phyloP scores from a whole-genome alignment of 2,329 filamentous ascomycete species.

The Penicillium nordicum region DNA sequence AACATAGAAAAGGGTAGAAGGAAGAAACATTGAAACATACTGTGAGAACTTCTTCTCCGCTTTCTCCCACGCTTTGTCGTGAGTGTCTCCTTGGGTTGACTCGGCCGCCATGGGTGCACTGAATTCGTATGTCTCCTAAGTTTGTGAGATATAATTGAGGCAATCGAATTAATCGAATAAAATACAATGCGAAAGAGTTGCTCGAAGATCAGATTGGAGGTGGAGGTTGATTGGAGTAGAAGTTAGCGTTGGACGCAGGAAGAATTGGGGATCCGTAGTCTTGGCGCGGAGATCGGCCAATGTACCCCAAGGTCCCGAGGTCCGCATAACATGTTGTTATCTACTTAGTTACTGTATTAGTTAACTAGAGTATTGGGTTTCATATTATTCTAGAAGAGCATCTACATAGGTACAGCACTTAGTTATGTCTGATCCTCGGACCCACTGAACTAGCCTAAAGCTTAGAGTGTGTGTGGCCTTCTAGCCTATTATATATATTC shows the following conservation, averaged over 20 bases:
- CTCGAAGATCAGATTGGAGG: conserved; percentile 12
- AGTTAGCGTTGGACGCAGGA: conserved; percentile 14
- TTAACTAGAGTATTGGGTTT: background rate
- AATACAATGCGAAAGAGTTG: background rate
- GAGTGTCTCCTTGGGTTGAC: conserved; percentile 14
- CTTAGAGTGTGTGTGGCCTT: background rate
- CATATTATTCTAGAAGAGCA: background rate
- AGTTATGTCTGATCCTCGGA: background rate
- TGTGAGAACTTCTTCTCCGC: conserved; percentile 61
- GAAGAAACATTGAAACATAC: conserved; percentile 42
- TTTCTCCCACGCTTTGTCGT: conserved; percentile 55
- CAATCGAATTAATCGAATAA: background rate
- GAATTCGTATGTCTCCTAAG: background rate
- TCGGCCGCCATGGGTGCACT: conserved; percentile 20
- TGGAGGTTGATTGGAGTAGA: conserved; percentile 19
- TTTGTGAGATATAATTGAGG: background rate
- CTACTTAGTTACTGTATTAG: background rate
- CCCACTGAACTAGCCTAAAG: background rate
- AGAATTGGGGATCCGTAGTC: conserved; percentile 25
- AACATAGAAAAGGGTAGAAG: background rate
- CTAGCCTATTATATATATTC: background rate
- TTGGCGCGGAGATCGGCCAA: conserved; percentile 34
- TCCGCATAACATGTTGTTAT: background rate
- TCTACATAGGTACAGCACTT: background rate
- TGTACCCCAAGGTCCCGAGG: conserved; percentile 37